Evolutionary conservation across 441 rosid species (phyloP).

Genomic region (Aleurites moluccanus): DNA sequence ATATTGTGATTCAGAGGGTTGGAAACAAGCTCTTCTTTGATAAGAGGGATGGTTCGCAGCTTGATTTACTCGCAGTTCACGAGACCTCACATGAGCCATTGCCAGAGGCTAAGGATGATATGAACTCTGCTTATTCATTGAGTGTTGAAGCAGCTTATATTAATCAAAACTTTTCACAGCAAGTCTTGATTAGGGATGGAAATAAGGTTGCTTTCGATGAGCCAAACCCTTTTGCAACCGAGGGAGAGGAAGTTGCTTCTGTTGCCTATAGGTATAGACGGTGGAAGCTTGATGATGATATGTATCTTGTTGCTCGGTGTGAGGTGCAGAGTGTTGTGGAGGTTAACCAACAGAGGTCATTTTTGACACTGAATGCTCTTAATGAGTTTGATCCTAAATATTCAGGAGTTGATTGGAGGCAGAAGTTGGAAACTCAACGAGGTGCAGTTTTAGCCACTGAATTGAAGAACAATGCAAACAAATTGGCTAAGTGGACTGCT

Average conservation of each 20-base stretch:
- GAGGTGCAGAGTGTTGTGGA: constrained; percentile 88
- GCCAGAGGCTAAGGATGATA: constrained; percentile 89
- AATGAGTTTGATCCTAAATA: constrained; percentile 91
- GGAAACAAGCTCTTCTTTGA: constrained; percentile 87
- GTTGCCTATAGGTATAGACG: constrained; percentile 84
- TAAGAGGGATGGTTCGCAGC: constrained; percentile 82
- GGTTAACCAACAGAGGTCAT: constrained; percentile 66
- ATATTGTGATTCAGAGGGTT: constrained; percentile 78
- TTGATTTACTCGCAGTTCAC: constrained; percentile 80
- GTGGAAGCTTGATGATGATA: constrained; percentile 83
- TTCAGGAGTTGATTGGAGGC: constrained; percentile 97
- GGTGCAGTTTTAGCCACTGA: constrained; percentile 92
- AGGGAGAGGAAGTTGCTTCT: constrained; percentile 87
- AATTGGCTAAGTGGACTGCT: constrained; percentile 92
- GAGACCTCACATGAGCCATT: constrained; percentile 88
- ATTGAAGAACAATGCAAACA: constrained; percentile 88
- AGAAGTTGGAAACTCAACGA: constrained; percentile 91
- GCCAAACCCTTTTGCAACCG: constrained; percentile 80
- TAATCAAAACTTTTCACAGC: constrained; percentile 89
- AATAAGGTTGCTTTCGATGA: constrained; percentile 76
- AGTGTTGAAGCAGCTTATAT: constrained; percentile 86
- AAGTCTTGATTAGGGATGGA: constrained; percentile 79
- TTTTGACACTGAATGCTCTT: constrained; percentile 80
- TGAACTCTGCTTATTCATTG: constrained; percentile 73
- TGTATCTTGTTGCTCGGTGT: constrained; percentile 78